These are phyloP conservation scores for Salvia rosmarinus DNA, from an alignment of 257 asterid genomes.

Conservation along the genomic window DNA sequence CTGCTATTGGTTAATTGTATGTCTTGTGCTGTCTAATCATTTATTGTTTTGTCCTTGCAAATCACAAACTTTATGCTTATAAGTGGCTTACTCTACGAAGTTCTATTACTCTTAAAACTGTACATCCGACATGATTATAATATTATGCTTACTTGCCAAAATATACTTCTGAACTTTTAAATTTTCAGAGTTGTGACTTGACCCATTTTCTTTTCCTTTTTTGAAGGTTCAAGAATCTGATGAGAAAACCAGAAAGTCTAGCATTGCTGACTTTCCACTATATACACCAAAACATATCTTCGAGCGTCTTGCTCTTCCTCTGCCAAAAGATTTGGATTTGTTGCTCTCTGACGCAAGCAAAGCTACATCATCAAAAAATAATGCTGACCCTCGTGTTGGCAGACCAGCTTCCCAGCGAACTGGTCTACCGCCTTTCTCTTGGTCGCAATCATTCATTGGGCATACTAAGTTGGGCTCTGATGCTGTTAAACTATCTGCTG, in stretches of 20 bases:
- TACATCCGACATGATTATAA: slow-evolving; percentile 8
- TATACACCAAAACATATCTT: slow-evolving; percentile 61
- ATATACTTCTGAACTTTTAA: slow-evolving; percentile 16
- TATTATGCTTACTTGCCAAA: slow-evolving; percentile 12
- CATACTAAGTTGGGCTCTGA: slow-evolving; percentile 69
- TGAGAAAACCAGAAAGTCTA: slow-evolving; percentile 43
- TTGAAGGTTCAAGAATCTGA: slow-evolving; percentile 53
- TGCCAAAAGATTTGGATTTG: slow-evolving; percentile 75
- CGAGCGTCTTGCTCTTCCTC: slow-evolving; percentile 78
- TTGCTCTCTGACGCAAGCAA: slow-evolving; percentile 74
- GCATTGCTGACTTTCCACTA: slow-evolving; percentile 43
- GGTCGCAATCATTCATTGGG: slow-evolving; percentile 80
- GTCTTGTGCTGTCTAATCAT: not conserved
- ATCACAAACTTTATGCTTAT: not conserved
- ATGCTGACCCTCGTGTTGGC: slow-evolving; percentile 64
- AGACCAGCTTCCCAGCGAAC: slow-evolving; percentile 56
- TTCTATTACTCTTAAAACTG: not conserved
- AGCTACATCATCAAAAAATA: slow-evolving; percentile 57
- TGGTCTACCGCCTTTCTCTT: slow-evolving; percentile 91
- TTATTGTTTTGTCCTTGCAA: not conserved
- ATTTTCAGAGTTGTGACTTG: slow-evolving; percentile 16
- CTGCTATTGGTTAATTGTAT: slow-evolving; percentile 4
- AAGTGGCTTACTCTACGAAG: not conserved
- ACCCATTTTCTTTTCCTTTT: slow-evolving; percentile 31
- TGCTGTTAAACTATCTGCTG: slow-evolving; percentile 61